Conservation (phyloP, 1,139 yeast species). For the Taphrina wiesneri region DNA sequence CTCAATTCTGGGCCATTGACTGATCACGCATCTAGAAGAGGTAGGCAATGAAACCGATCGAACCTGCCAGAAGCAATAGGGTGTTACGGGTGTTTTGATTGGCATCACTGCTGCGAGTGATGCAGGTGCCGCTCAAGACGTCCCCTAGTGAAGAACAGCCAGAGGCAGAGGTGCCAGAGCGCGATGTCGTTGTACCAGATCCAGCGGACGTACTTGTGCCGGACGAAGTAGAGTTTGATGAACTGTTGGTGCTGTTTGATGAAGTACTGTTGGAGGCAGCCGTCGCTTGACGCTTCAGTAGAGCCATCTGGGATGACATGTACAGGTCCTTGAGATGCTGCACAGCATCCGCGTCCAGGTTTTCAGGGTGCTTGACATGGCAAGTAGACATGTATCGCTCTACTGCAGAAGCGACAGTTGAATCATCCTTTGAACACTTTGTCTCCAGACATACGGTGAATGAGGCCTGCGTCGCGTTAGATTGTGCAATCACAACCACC, state of each 20-base stretch:
- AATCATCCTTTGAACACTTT: background rate
- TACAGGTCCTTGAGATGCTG: slow-evolving; percentile 3
- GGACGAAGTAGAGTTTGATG: slow-evolving; percentile 4
- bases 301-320: slow-evolving; percentile 18
- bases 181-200: background rate
- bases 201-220: background rate
- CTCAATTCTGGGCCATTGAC: too few species aligned
- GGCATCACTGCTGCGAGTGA: slow-evolving; percentile 8
- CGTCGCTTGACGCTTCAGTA: slow-evolving; percentile 11
- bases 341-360: background rate
- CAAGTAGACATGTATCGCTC: slow-evolving; percentile 6
- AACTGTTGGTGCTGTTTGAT: background rate
- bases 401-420: slow-evolving; percentile 8
- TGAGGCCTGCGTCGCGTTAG: background rate
- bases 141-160: slow-evolving; percentile 7
- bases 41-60: background rate
- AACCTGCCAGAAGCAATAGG: background rate
- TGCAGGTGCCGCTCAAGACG: background rate
- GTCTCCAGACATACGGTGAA: slow-evolving; percentile 6
- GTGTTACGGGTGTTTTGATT: background rate
- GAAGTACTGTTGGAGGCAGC: slow-evolving; percentile 3
- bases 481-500: background rate
- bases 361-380: background rate
- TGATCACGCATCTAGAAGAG: background rate
- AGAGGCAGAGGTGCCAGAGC: slow-evolving; percentile 1